These are phyloP conservation scores for Saccharomycopsis sp. DNA, from an alignment of 805 yeast genomes.

Conservation along the genomic window DNA sequence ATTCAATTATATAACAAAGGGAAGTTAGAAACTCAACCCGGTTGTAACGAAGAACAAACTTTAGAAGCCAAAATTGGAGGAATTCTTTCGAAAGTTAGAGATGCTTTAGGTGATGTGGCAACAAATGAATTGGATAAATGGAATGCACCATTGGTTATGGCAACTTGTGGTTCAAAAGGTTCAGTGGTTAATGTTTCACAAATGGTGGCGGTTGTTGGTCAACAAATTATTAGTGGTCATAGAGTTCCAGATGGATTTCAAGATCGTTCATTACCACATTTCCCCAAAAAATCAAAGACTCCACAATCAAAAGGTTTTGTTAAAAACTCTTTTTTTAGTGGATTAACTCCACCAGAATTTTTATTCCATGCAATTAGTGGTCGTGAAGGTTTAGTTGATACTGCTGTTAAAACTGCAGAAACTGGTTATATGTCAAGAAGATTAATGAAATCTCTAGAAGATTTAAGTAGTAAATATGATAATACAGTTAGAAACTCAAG, in stretches of 20 bases:
- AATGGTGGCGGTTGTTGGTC: slow-evolving; percentile 99
- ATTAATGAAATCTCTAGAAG: slow-evolving; percentile 95
- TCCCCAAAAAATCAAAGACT: slow-evolving; percentile 88
- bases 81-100: slow-evolving; percentile 90
- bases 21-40: slow-evolving; percentile 94
- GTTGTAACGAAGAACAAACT: slow-evolving; percentile 98
- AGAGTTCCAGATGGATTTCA: slow-evolving; percentile 99
- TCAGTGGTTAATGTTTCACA: slow-evolving; percentile 96
- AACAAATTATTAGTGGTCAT: slow-evolving; percentile 95
- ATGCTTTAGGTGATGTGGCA: slow-evolving; percentile 98
- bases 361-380: slow-evolving; percentile 98
- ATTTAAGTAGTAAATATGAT: slow-evolving; percentile 87
- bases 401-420: slow-evolving; percentile 99
- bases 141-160: slow-evolving; percentile 97
- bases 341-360: slow-evolving; percentile 93
- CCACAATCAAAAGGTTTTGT: slow-evolving; percentile 98
- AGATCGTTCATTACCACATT: slow-evolving; percentile 95
- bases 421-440: slow-evolving; percentile 98
- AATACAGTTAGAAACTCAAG: slow-evolving; percentile 90
- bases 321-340: slow-evolving; percentile 88
- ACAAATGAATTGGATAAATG: slow-evolving; percentile 80
- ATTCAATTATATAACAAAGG: slow-evolving; percentile 73
- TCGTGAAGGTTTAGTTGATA: slow-evolving; percentile 98
- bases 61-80: slow-evolving; percentile 97
- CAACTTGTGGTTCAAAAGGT: slow-evolving; percentile 98